phyloP scores from a whole-genome alignment of 2,329 filamentous ascomycete genomes.

The Septoria linicola region DNA sequence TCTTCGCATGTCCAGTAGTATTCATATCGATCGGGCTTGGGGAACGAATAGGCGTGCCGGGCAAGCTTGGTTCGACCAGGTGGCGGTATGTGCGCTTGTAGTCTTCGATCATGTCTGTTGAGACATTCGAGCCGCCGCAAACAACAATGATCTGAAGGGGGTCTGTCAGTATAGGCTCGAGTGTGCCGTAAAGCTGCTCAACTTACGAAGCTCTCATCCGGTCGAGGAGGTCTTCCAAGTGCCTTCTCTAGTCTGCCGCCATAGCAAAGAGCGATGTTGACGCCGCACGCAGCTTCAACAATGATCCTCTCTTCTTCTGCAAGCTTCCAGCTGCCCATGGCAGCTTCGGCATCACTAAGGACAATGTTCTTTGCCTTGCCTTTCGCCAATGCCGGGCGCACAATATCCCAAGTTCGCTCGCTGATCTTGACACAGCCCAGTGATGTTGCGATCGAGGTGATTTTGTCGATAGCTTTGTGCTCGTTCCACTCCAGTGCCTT shows the following conservation, averaged over 20 bases:
- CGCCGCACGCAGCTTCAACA: constrained; percentile 83
- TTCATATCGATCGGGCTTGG: constrained; percentile 7
- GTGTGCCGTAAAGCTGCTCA: not conserved
- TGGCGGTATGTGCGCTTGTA: constrained; percentile 46
- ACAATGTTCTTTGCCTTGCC: constrained; percentile 61
- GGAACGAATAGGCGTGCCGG: constrained; percentile 4
- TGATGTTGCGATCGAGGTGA: constrained; percentile 73
- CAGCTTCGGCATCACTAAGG: constrained; percentile 74
- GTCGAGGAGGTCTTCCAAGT: constrained; percentile 59
- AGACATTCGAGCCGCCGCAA: constrained; percentile 66
- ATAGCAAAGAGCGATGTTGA: constrained; percentile 71
- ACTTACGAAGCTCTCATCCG: constrained; percentile 63
- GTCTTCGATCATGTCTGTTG: constrained; percentile 50
- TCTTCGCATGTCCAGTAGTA: constrained; percentile 2
- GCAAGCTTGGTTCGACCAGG: constrained; percentile 9
- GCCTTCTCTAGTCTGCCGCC: constrained; percentile 60
- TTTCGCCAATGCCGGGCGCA: constrained; percentile 38
- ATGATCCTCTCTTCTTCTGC: constrained; percentile 79
- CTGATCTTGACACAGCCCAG: constrained; percentile 71
- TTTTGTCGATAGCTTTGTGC: constrained; percentile 61
- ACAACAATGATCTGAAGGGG: constrained; percentile 70
- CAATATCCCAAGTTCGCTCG: constrained; percentile 66
- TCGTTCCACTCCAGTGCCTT: constrained; percentile 56
- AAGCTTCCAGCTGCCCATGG: constrained; percentile 71
- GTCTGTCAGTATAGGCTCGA: no score